phyloP scores from a whole-genome alignment of 208 protist genomes.

The Polymyxa betae region DNA sequence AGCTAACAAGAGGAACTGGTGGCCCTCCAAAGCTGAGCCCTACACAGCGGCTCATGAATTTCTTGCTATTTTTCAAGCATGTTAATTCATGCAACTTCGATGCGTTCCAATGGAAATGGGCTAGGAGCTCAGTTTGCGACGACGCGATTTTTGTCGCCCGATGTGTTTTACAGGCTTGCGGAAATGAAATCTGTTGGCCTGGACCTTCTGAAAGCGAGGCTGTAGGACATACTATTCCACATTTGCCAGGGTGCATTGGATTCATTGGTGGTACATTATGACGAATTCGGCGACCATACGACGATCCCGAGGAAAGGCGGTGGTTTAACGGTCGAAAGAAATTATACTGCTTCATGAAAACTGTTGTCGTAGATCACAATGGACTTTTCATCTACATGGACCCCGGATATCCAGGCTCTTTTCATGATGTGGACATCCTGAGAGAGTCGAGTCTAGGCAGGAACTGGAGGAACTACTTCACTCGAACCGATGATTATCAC shows the following conservation, averaged over 20 bases:
- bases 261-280: no score
- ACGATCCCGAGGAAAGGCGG: not conserved
- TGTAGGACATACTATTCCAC: not conserved
- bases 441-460: not conserved
- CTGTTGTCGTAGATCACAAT: not conserved
- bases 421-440: not conserved
- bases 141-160: not conserved
- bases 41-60: not conserved
- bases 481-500: not conserved
- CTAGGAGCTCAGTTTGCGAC: not conserved
- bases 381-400: not conserved
- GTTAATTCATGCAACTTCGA: not conserved
- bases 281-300: not conserved
- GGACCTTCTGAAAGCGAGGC: not conserved
- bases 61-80: not conserved
- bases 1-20: not conserved
- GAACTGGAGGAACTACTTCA: not conserved
- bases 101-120: not conserved
- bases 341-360: no score
- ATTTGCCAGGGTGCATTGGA: not conserved
- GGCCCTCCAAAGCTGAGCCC: not conserved
- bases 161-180: not conserved
- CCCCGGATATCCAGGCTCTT: not conserved
- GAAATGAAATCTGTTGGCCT: not conserved
- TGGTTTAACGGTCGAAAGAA: conserved; percentile 3